These are phyloP conservation scores for Ceratocystis colombiana DNA, from an alignment of 2,329 filamentous ascomycete genomes.

Conservation along the genomic window DNA sequence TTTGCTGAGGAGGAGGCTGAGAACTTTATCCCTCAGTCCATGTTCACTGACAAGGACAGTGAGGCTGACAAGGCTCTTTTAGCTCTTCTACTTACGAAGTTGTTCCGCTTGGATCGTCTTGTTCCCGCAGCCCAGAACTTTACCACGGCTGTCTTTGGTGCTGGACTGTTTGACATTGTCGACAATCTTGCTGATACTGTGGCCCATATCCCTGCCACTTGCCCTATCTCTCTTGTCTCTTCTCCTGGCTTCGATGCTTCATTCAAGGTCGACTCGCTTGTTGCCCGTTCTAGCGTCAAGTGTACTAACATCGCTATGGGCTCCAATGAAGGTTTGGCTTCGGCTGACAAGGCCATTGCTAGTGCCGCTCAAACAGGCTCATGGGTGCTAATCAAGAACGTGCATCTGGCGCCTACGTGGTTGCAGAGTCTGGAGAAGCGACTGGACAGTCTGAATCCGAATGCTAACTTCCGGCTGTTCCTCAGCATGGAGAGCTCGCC, in stretches of 20 bases:
- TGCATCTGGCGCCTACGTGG: constrained; percentile 92
- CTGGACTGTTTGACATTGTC: constrained; percentile 68
- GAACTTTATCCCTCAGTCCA: constrained; percentile 65
- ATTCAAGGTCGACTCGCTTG: constrained; percentile 95
- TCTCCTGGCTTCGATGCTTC: constrained; percentile 95
- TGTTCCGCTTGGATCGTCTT: constrained; percentile 91
- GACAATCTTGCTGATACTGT: constrained; percentile 82
- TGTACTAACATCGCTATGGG: constrained; percentile 99
- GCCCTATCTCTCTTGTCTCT: constrained; percentile 84
- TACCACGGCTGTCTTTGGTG: constrained; percentile 73
- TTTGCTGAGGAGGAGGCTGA: constrained; percentile 78
- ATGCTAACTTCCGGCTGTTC: constrained; percentile 88
- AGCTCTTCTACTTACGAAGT: constrained; percentile 81
- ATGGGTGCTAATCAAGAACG: constrained; percentile 98
- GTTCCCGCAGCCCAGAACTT: constrained; percentile 90
- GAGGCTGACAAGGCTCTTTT: constrained; percentile 65
- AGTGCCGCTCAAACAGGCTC: constrained; percentile 83
- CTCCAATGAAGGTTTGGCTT: constrained; percentile 85
- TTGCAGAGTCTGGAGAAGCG: constrained; percentile 94
- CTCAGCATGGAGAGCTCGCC: constrained; percentile 94
- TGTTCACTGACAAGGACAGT: constrained; percentile 47
- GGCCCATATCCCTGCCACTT: constrained; percentile 68
- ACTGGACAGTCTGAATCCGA: constrained; percentile 87
- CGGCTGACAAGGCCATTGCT: constrained; percentile 88
- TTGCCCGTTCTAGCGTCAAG: constrained; percentile 67